Evolutionary conservation across 176 grass and related monocot species (phyloP), one percentile per base, ranked within the genome.

Genomic region (Cenchrus purpureus): DNA sequence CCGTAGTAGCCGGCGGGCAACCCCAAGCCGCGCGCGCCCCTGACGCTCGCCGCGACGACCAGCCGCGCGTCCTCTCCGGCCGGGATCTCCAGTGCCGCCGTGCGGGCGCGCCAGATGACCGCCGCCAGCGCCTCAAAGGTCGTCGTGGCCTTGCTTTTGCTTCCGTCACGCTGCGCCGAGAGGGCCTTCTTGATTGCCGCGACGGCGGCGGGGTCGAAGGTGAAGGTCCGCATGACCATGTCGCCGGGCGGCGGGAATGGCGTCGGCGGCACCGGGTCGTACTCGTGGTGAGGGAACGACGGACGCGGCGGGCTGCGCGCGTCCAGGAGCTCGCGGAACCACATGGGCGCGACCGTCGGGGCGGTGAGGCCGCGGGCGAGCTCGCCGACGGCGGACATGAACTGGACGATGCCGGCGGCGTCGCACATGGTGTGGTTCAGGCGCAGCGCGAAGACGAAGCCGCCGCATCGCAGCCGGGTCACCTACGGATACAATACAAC

Each of bases 341-440:
- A 92, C 5, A 71, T 74, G 9, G 83, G 83, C 17, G 44, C 11
- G 8, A 86, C 28, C 7, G 34, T 55, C 16, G 73, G 86, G 0
- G 72, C 32, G 5, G 61, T 34, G 3, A 49, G 57, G 4, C 83
- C 86, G 25, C 73, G 51, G 72, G 73, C 29, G 14, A 75, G 73
- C 73, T n/a, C 87, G 73, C 22, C 44, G 10, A 90, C 11, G 71
- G 82, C 85, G 12, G 14, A 43, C 46, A 83, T 19, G 81, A 75
- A 90, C 69, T 90, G 88, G 3, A 57, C 29, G 8, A 67, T 8
- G 17, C 91, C 91, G 0, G 6, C 22, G 16, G 31, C 85, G 28
- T 93, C 88, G 28, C 75, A 85, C 1, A 87, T 85, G 76, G 28
- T 74, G 81, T 93, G 91, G 88, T 62, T 74, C 17, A 64, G n/a